A percentile compares a stretch with the other conserved stretches of the same genome.
phyloP scores from a whole-genome alignment of 2,329 filamentous ascomycete genomes.

The Colletotrichum lindemuthianum region DNA sequence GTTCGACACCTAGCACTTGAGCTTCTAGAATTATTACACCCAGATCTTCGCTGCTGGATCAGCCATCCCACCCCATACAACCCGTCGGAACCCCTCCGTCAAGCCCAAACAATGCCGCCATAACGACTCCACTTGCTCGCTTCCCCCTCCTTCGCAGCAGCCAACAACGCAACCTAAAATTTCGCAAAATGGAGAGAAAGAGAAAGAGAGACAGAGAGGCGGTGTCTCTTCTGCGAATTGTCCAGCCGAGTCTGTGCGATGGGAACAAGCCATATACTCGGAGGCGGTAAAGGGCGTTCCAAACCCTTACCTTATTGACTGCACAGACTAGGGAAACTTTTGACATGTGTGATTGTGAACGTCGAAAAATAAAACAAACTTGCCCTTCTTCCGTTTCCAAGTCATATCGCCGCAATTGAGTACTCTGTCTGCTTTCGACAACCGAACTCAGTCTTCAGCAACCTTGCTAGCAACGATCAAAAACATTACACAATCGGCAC shows the following conservation, averaged over 20 bases:
- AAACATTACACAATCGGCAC: too few relatives aligned
- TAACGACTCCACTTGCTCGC: constrained; percentile 14
- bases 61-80: constrained; percentile 15
- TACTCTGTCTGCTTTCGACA: too few relatives aligned
- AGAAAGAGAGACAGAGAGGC: too few relatives aligned
- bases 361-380: background rate
- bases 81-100: constrained; percentile 21
- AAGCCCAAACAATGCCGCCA: constrained; percentile 11
- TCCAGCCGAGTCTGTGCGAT: constrained; percentile 29
- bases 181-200: constrained; percentile 5
- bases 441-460: too few relatives aligned
- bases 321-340: constrained; percentile 23
- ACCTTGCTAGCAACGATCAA: too few relatives aligned
- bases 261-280: constrained; percentile 28
- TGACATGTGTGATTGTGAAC: constrained; percentile 15
- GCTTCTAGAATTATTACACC: constrained; percentile 1
- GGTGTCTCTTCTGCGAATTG: constrained; percentile 20
- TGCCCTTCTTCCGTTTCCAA: too few relatives aligned
- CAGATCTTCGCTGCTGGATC: constrained; percentile 20
- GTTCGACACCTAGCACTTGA: constrained; percentile 2
- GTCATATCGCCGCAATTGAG: too few relatives aligned
- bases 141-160: constrained; percentile 4
- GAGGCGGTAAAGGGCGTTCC: constrained; percentile 19
- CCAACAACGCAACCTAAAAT: constrained; percentile 22
- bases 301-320: constrained; percentile 31